These are phyloP conservation scores for Durio zibethinus DNA, from an alignment of 345 rosid species.

Conservation along the genomic window DNA sequence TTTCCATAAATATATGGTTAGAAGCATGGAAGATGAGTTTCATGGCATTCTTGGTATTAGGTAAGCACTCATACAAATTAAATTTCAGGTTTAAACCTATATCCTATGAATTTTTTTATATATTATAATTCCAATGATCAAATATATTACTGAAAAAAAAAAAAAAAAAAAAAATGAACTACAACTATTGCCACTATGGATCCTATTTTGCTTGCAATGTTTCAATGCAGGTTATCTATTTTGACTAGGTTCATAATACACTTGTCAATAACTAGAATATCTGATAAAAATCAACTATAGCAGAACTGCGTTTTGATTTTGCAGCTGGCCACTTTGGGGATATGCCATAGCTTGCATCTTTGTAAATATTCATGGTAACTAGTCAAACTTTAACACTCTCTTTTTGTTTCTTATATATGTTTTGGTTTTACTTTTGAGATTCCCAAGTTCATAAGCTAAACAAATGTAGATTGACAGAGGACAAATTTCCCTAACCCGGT, in stretches of 20 bases:
- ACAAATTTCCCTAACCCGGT: neutral
- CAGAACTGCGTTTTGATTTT: conserved; percentile 14
- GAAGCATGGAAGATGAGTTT: conserved; percentile 98
- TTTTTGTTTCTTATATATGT: neutral
- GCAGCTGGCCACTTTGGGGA: conserved; percentile 95
- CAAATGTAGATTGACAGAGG: neutral
- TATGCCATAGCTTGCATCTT: conserved; percentile 86
- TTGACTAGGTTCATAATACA: neutral
- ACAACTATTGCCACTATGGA: neutral
- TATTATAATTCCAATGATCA: neutral
- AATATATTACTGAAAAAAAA: no score
- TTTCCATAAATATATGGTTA: conserved; percentile 88
- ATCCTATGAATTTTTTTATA: neutral
- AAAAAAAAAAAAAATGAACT: no score
- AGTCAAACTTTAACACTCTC: neutral
- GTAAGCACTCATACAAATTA: conserved; percentile 30
- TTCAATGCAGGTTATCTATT: neutral
- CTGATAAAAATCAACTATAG: neutral
- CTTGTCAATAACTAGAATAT: neutral
- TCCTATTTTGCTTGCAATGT: neutral
- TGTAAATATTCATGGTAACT: conserved; percentile 79
- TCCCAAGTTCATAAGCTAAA: neutral
- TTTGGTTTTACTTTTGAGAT: neutral
- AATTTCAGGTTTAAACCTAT: neutral
- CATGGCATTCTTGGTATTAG: conserved; percentile 94